phyloP scores from a whole-genome alignment of 257 asterid species.

The Solanum etuberosum region DNA sequence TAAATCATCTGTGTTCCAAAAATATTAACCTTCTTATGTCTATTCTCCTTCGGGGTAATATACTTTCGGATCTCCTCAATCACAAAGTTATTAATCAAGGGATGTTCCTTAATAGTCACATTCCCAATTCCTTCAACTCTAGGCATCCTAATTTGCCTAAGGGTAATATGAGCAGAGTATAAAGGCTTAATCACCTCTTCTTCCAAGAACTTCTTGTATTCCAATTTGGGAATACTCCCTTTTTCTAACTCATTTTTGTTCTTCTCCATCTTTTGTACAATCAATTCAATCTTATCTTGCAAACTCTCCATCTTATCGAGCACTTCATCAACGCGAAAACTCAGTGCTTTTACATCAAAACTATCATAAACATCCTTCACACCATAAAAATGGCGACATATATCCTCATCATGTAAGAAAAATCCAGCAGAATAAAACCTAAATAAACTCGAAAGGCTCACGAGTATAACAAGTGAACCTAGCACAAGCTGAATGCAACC shows the following conservation, averaged over 20 bases:
- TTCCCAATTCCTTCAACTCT: constrained; percentile 18
- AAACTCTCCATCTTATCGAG: constrained; percentile 48
- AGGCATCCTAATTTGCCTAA: constrained; percentile 74
- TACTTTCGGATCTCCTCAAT: constrained; percentile 86
- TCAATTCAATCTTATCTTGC: constrained; percentile 57
- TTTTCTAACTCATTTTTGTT: constrained; percentile 11
- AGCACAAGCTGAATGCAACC: constrained; percentile 54
- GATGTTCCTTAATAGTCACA: constrained; percentile 39
- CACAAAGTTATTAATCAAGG: constrained; percentile 54
- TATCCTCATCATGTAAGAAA: constrained; percentile 55
- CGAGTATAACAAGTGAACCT: constrained; percentile 56
- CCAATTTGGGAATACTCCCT: constrained; percentile 34
- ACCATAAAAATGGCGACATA: constrained; percentile 50
- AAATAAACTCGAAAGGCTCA: constrained; percentile 58
- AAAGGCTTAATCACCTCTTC: constrained; percentile 73
- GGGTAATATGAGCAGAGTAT: constrained; percentile 66
- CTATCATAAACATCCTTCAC: constrained; percentile 18
- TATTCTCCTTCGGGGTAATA: constrained; percentile 61
- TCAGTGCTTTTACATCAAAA: constrained; percentile 27
- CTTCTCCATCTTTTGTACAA: constrained; percentile 46
- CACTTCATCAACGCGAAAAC: constrained; percentile 52
- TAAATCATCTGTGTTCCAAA: constrained; percentile 49
- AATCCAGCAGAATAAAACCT: constrained; percentile 59
- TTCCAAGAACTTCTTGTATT: constrained; percentile 55
- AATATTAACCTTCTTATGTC: constrained; percentile 50